Conservation (phyloP, 768 basidiomycete genomes). For the Mycena alexandri region DNA sequence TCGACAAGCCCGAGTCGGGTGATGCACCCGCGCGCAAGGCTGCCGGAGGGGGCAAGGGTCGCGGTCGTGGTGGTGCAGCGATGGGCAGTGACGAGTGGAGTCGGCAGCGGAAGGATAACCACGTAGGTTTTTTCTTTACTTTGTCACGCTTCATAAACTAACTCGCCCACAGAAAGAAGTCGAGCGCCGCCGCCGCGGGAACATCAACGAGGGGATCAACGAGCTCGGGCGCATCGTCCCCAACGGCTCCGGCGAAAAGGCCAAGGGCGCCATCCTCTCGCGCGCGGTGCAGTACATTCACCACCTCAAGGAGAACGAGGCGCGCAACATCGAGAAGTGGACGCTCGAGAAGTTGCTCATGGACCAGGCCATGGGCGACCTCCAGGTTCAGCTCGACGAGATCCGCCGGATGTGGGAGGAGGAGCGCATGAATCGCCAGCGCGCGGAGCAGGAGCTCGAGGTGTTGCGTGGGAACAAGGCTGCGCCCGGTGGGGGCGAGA, state of each 20-base stretch:
- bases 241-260: conserved; percentile 86
- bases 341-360: conserved; percentile 91
- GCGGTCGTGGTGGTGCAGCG: conserved; percentile 68
- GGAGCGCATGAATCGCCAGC: conserved; percentile 70
- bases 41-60: conserved; percentile 53
- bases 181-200: conserved; percentile 92
- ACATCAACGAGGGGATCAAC: conserved; percentile 97
- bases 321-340: conserved; percentile 93
- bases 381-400: conserved; percentile 87
- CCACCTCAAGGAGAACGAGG: conserved; percentile 91
- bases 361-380: conserved; percentile 92
- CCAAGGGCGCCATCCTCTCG: conserved; percentile 89
- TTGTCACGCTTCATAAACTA: not conserved
- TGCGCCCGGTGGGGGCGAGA: conserved; percentile 51
- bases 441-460: conserved; percentile 76
- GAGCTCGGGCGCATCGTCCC: conserved; percentile 92
- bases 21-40: conserved; percentile 45
- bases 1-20: conserved; percentile 40
- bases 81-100: conserved; percentile 87
- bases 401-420: conserved; percentile 86
- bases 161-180: conserved; percentile 87
- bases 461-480: conserved; percentile 61
- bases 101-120: conserved; percentile 85
- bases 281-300: conserved; percentile 94
- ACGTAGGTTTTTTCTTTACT: conserved; percentile 60